Evolutionary conservation across 768 basidiomycete species (phyloP).

Genomic region (Mycena capillaripes): DNA sequence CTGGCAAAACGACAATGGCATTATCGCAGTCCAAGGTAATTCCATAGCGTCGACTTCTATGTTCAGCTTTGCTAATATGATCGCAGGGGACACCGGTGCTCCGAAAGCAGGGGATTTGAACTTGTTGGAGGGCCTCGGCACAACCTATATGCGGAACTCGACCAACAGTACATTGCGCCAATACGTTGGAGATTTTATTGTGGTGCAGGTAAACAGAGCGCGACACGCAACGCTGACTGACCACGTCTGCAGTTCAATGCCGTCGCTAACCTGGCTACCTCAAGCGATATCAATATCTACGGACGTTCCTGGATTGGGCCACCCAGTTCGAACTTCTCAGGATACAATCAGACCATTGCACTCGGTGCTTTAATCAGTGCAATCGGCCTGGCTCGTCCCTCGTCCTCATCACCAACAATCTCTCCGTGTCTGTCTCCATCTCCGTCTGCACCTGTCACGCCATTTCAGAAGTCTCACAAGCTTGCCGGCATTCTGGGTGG

Average conservation of each 20-base stretch:
- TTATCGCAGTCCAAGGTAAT: not conserved
- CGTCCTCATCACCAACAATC: not conserved
- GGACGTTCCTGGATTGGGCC: slow-evolving; percentile 28
- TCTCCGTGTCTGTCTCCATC: not conserved
- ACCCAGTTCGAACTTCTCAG: slow-evolving; percentile 8
- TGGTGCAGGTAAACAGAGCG: not conserved
- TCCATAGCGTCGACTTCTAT: not conserved
- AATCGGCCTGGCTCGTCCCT: not conserved
- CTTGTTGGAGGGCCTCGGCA: not conserved
- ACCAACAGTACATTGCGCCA: not conserved
- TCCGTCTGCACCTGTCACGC: too few relatives aligned
- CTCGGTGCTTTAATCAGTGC: slow-evolving; percentile 19
- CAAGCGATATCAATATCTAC: slow-evolving; percentile 30
- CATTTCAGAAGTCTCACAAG: too few relatives aligned
- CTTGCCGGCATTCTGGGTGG: too few relatives aligned
- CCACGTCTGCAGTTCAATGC: slow-evolving; percentile 29
- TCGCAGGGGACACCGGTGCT: too few relatives aligned
- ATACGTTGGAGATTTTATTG: slow-evolving; percentile 4
- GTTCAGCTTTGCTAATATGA: too few relatives aligned
- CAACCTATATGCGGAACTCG: not conserved
- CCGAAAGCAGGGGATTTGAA: not conserved
- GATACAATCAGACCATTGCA: slow-evolving; percentile 14
- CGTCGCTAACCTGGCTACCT: slow-evolving; percentile 29
- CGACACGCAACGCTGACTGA: not conserved
- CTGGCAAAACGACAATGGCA: not conserved